Conservation (phyloP, 2,329 filamentous ascomycete species). For the Colletotrichum scovillei region DNA sequence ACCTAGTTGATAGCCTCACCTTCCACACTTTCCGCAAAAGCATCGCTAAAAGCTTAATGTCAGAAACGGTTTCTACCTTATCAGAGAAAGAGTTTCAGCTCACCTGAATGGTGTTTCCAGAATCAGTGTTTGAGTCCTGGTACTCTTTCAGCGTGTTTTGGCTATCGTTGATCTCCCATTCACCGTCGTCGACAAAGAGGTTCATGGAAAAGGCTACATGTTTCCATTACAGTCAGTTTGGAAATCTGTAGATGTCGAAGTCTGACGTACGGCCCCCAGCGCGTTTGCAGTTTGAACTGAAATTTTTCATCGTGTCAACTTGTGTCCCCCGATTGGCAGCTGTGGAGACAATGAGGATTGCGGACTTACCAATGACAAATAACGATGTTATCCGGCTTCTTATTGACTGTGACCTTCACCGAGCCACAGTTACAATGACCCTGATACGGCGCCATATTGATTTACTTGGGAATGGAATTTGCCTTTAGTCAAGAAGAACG, state of each 20-base stretch:
- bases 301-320: neutral
- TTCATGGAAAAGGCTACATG: constrained; percentile 25
- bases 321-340: no score
- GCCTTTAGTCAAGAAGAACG: neutral
- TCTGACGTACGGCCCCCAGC: constrained; percentile 21
- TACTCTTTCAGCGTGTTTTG: constrained; percentile 20
- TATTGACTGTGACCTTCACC: constrained; percentile 10
- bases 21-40: constrained; percentile 30
- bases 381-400: constrained; percentile 19
- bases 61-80: neutral
- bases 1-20: neutral
- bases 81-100: neutral
- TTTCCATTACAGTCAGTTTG: neutral
- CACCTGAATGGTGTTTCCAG: constrained; percentile 22
- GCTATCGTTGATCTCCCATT: constrained; percentile 13
- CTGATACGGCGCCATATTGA: constrained; percentile 6
- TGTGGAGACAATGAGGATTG: neutral
- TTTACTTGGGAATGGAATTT: neutral
- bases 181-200: constrained; percentile 1
- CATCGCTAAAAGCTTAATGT: neutral
- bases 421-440: constrained; percentile 32
- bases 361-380: constrained; percentile 23
- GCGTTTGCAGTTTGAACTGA: constrained; percentile 29
- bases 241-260: neutral
- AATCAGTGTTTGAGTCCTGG: constrained; percentile 22